A percentile compares a stretch with the other conserved stretches of the same genome.
Evolutionary conservation across 345 rosid species (phyloP).

Genomic region (Lumnitzera littorea): DNA sequence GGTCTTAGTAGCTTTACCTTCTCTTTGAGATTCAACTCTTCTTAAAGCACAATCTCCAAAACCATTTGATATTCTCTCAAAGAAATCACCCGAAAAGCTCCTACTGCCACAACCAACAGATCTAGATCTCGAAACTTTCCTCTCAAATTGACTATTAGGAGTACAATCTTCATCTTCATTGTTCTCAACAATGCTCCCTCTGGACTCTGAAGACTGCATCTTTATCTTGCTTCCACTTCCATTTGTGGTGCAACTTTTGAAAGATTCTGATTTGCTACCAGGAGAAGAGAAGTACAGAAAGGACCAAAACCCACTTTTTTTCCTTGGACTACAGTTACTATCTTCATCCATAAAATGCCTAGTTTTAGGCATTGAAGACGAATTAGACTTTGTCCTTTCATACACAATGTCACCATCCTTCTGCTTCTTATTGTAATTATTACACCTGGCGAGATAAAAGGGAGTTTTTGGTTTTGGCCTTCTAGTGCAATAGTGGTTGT

Average conservation of each 20-base stretch:
- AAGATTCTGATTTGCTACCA: conserved; percentile 19
- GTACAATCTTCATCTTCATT: background rate
- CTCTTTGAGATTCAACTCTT: conserved; percentile 92
- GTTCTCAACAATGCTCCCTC: background rate
- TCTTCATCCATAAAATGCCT: conserved; percentile 33
- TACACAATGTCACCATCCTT: conserved; percentile 41
- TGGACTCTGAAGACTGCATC: background rate
- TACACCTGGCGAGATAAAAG: too few species aligned
- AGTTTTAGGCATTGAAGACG: conserved; percentile 19
- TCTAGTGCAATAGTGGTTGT: conserved; percentile 7
- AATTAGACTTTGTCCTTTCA: conserved; percentile 77
- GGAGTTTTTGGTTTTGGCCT: too few species aligned
- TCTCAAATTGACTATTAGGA: background rate
- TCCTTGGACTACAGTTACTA: conserved; percentile 50
- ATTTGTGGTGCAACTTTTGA: background rate
- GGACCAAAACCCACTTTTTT: conserved; percentile 82
- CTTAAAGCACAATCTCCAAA: conserved; percentile 93
- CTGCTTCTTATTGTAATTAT: background rate
- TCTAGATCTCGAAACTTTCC: conserved; percentile 83
- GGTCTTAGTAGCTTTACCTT: conserved; percentile 41
- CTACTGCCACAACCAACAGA: conserved; percentile 98
- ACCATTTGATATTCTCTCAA: conserved; percentile 92
- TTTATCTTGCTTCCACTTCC: background rate
- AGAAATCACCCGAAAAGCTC: conserved; percentile 95
- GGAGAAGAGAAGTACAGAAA: conserved; percentile 55